Percentiles rank a stretch among this genome's conserved stretches.
Conservation (phyloP, 2,329 filamentous ascomycete genomes). For the Pseudogymnoascus sp. region DNA sequence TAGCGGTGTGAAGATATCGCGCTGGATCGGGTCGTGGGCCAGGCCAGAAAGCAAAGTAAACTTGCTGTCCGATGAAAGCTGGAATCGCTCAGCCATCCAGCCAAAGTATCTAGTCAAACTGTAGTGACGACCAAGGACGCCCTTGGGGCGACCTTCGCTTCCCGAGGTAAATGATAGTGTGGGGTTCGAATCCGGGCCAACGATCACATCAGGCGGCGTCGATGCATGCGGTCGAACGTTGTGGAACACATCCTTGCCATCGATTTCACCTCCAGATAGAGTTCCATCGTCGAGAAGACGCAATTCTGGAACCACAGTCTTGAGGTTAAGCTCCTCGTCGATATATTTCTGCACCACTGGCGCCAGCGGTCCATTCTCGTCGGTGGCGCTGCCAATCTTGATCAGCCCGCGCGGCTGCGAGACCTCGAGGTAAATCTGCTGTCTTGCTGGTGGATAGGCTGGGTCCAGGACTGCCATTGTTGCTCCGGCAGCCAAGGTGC, state of each 20-base stretch:
- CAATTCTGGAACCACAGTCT: constrained; percentile 67
- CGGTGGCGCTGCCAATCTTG: constrained; percentile 62
- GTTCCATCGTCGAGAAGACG: constrained; percentile 62
- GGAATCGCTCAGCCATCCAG: constrained; percentile 86
- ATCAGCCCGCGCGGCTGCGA: constrained; percentile 66
- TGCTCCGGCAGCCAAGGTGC: constrained; percentile 45
- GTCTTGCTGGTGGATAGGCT: constrained; percentile 70
- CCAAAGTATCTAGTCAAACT: constrained; percentile 78
- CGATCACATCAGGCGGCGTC: constrained; percentile 60
- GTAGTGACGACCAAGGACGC: constrained; percentile 81
- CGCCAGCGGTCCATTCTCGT: constrained; percentile 58
- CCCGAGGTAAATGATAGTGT: constrained; percentile 71
- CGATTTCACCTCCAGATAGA: constrained; percentile 59
- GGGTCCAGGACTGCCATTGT: constrained; percentile 68
- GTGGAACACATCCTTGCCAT: constrained; percentile 61
- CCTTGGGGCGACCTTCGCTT: constrained; percentile 73
- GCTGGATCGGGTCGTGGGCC: constrained; percentile 62
- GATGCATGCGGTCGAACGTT: constrained; percentile 36
- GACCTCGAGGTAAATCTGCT: constrained; percentile 77
- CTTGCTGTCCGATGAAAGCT: constrained; percentile 60
- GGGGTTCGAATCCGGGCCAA: constrained; percentile 78
- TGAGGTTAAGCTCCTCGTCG: constrained; percentile 61
- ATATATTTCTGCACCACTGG: constrained; percentile 58
- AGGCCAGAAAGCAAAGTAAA: constrained; percentile 85
- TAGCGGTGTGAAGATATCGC: constrained; percentile 82